Base-by-base conservation (phyloP, 495 filamentous ascomycete species). In the Tuber brumale region DNA sequence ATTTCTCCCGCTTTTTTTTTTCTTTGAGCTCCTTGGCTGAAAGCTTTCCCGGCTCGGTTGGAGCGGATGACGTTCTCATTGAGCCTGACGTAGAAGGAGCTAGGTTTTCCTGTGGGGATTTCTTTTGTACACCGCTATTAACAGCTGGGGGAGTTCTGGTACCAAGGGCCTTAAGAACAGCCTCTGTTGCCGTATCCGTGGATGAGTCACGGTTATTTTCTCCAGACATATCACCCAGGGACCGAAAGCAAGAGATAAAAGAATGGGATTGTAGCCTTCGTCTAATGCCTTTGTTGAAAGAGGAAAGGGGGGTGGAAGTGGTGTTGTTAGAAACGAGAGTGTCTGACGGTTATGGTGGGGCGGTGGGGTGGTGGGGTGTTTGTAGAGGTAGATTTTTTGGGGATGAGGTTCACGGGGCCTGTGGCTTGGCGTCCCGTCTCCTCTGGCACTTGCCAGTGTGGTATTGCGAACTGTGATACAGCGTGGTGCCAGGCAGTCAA, bases 1-100 rank as follows among this genome's bases (percentile, higher is more conserved):
- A 88, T 83, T 94, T 94, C 79, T 95, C 92, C 18, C 89, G 92
- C 82, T 95, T 93, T 72, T 89, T 89, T 83, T 89, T 88, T 72
- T 91, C 92, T 82, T 95, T 95, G 81, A 93, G 80, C 81, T 94
- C 91, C 75, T 93, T 86, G 39, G 86, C 84, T 12, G 79, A 75
- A 69, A 83, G 74, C 35, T 85, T 84, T 35, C 72, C 81, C 80
- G 12, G 72, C 76, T 31, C 43, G 31, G 75, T 66, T 46, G 79
- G 42, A 72, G 75, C 76, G 23, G 82, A 76, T 71, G 79, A 75
- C 57, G 80, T 10, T 69, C 80, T 75, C 75, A 87, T 85, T 42
- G 85, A 71, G 37, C 83, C 78, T 73, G 85, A 83, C 77, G 78
- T 75, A 76, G 81, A 66, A n/a, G 57, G 3, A 35, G 57, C 27